Evolutionary conservation across 352 stramenopile genomes (phyloP), one percentile per base, ranked within the genome.

Genomic region (Globisporangium spinosum): DNA sequence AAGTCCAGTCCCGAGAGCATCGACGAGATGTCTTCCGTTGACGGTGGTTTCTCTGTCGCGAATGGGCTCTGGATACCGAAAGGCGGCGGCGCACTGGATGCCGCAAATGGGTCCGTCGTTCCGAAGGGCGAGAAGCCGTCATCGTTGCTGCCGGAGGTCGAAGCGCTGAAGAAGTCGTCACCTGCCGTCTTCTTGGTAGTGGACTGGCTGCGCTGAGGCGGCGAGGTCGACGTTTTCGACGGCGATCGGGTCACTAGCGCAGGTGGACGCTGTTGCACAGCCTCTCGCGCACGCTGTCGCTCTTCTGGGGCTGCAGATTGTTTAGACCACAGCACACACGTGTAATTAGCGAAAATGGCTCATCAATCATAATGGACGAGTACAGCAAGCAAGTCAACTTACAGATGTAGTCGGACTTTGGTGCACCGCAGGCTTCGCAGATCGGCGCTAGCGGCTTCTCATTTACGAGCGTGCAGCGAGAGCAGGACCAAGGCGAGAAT

Each of bases 1-100:
- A 94, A 94, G 67, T 94, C 86, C 12, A 94, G 68, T 0, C 84
- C 86, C 5, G 80, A 87, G 22, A 94, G 68, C 86, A 94, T 94
- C 1, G 77, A 91, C 13, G 83, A 79, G 57, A 94, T 90, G 49
- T 94, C 76, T 34, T 91, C 77, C 6, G 63, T 57, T 57, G 63
- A 27, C 7, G 35, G 10, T 43, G 34, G 69, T 29, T 79, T 75
- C 17, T 32, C 27, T 2, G 65, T 54, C 3, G 34, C 25, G 2
- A 64, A 65, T 25, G 45, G n/a, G 13, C 38, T 61, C 34, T 59
- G 58, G n/a, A 56, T 63, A 2, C 12, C 49, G 49, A 63, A 53
- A 34, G 17, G 49, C 20, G 38, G 38, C 43, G 65, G 65, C 0
- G 64, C 59, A 8, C 32, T 59, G 0, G 67, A 45, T 2, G 67